These are phyloP conservation scores for Chlamydomonas sp. DNA, from an alignment of 139 green algal genomes.

Conservation along the genomic window DNA sequence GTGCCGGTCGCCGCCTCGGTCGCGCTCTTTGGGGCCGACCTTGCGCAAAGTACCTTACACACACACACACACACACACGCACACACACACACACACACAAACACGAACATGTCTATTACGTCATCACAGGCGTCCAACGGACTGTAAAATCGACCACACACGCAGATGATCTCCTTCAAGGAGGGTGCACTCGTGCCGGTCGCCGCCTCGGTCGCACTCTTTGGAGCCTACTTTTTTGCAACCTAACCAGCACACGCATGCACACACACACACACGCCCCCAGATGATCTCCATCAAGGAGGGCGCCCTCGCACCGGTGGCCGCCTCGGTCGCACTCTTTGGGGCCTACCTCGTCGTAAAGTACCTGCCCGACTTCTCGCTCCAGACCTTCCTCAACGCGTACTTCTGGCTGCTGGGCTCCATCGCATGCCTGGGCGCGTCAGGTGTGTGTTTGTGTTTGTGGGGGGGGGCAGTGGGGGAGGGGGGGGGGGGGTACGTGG, in stretches of 20 bases:
- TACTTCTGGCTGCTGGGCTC: slow-evolving; percentile 83
- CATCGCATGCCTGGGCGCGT: slow-evolving; percentile 43
- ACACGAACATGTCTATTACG: not conserved
- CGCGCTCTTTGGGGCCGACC: slow-evolving; percentile 46
- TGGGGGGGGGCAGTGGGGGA: too few relatives aligned
- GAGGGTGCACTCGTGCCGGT: slow-evolving; percentile 53
- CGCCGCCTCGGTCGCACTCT: slow-evolving; percentile 34
- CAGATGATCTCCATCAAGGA: not conserved
- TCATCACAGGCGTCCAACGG: not conserved
- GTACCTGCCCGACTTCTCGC: slow-evolving; percentile 54
- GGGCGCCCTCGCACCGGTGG: slow-evolving; percentile 52
- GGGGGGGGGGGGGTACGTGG: too few relatives aligned
- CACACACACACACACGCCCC: not conserved
- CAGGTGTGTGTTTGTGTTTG: slow-evolving; percentile 28
- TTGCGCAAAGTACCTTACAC: not conserved
- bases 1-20: slow-evolving; percentile 57
- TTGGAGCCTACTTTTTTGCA: not conserved
- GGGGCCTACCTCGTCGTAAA: slow-evolving; percentile 8
- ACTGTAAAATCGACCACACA: not conserved
- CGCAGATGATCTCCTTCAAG: not conserved
- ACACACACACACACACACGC: not conserved
- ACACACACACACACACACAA: not conserved
- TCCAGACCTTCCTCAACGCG: slow-evolving; percentile 56
- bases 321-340: slow-evolving; percentile 60
- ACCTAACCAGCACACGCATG: too few relatives aligned